Evolutionary conservation across 2,329 filamentous ascomycete genomes (phyloP).

Genomic region (Lithohypha guttulata): DNA sequence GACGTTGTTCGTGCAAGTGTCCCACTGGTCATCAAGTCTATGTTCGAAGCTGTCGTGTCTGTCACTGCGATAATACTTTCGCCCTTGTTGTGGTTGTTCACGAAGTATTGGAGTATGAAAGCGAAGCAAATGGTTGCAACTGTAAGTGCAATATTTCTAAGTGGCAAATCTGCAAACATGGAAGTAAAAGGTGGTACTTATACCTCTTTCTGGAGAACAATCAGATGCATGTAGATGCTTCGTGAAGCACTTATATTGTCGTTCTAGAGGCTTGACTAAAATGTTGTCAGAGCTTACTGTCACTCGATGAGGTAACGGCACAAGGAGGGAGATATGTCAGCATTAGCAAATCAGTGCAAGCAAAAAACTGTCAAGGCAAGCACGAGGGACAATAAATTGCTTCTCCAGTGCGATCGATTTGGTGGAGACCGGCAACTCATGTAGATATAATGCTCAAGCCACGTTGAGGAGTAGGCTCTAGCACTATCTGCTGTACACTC

Average conservation of each 20-base stretch:
- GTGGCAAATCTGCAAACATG: slow-evolving; percentile 5
- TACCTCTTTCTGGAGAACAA: background rate
- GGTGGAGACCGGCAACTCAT: too few species aligned
- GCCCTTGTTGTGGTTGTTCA: slow-evolving; percentile 1
- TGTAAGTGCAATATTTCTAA: slow-evolving; percentile 3
- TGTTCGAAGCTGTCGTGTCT: background rate
- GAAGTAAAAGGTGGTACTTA: slow-evolving; percentile 7
- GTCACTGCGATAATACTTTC: too few species aligned
- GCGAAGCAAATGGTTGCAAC: slow-evolving; percentile 7
- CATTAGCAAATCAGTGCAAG: slow-evolving; percentile 7
- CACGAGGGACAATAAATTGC: too few species aligned
- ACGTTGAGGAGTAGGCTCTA: too few species aligned
- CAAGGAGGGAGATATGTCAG: slow-evolving; percentile 8
- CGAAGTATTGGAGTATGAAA: slow-evolving; percentile 5
- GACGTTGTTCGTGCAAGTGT: slow-evolving; percentile 13
- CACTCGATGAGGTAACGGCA: background rate
- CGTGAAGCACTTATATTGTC: slow-evolving; percentile 9
- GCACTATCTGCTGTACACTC: too few species aligned
- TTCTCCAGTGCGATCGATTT: too few species aligned
- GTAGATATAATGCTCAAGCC: too few species aligned
- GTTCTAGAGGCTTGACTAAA: slow-evolving; percentile 2
- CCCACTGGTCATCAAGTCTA: slow-evolving; percentile 1
- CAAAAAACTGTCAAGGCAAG: too few species aligned
- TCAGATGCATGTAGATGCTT: slow-evolving; percentile 7
- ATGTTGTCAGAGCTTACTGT: background rate